Conservation (phyloP, 2,329 filamentous ascomycete genomes). For the Xylariomycetidae sp. region DNA sequence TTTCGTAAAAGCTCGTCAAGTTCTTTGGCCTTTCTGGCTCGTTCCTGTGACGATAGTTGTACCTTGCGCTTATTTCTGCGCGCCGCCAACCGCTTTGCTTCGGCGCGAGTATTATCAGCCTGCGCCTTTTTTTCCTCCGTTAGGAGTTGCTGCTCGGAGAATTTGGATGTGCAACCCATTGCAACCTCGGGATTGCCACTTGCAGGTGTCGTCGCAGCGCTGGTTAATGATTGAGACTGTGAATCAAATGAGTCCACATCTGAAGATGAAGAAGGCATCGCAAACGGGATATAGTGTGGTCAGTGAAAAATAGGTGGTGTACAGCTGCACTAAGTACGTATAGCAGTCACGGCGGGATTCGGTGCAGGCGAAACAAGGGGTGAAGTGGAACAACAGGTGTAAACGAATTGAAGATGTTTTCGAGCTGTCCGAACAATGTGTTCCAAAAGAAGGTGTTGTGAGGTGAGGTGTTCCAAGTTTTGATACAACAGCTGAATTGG, state of each 20-base stretch:
- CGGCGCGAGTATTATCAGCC: conserved; percentile 42
- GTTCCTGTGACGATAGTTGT: conserved; percentile 45
- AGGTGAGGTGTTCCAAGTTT: too few relatives aligned
- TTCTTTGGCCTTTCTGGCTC: conserved; percentile 54
- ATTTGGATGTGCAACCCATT: conserved; percentile 21
- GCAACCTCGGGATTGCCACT: conserved; percentile 4
- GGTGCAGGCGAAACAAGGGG: too few relatives aligned
- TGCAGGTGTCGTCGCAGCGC: conserved; percentile 20
- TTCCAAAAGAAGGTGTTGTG: too few relatives aligned
- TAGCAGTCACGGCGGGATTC: too few relatives aligned
- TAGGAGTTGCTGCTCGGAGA: conserved; percentile 28
- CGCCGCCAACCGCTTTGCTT: conserved; percentile 37
- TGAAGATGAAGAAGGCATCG: neutral
- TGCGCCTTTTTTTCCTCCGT: conserved; percentile 43
- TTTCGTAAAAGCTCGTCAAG: conserved; percentile 56
- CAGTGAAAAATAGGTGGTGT: too few relatives aligned
- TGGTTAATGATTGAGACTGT: conserved; percentile 11
- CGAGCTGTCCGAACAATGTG: too few relatives aligned
- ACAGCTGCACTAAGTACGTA: too few relatives aligned
- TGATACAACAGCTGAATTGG: too few relatives aligned
- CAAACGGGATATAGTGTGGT: too few relatives aligned
- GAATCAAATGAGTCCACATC: too few relatives aligned
- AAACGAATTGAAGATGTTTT: too few relatives aligned
- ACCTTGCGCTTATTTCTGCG: conserved; percentile 37
- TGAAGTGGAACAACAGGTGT: too few relatives aligned